Percentiles rank a stretch among this genome's conserved stretches.
Evolutionary conservation across 768 basidiomycete species (phyloP).

Genomic region (Pisolithus microcarpus): DNA sequence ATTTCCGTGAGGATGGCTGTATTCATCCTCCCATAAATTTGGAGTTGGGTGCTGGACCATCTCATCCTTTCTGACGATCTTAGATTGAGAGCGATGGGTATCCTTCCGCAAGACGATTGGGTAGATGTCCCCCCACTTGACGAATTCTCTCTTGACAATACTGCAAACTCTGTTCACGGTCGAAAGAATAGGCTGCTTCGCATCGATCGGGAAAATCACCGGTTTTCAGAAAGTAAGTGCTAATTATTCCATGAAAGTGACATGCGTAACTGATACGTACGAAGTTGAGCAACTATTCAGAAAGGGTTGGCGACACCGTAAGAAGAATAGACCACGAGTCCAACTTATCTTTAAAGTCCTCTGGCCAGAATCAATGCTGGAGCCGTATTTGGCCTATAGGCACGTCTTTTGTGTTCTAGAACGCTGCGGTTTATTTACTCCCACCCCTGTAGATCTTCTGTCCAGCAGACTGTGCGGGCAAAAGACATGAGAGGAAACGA

Average conservation of each 20-base stretch:
- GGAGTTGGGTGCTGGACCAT: not conserved
- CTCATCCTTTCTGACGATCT: not conserved
- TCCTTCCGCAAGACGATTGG: slow-evolving; percentile 19
- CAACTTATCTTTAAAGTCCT: slow-evolving; percentile 47
- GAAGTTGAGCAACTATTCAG: slow-evolving; percentile 45
- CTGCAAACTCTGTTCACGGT: slow-evolving; percentile 30
- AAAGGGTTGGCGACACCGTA: slow-evolving; percentile 50
- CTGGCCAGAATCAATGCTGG: slow-evolving; percentile 36
- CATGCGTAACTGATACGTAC: not conserved
- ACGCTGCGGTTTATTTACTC: slow-evolving; percentile 4
- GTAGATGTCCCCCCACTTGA: slow-evolving; percentile 24
- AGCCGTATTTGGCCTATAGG: slow-evolving; percentile 43
- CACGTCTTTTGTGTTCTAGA: slow-evolving; percentile 22
- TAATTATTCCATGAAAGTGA: not conserved
- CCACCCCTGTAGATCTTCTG: slow-evolving; percentile 13
- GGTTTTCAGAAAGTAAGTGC: slow-evolving; percentile 37
- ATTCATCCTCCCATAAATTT: slow-evolving; percentile 14
- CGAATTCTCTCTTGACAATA: slow-evolving; percentile 35
- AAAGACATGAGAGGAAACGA: slow-evolving; percentile 39
- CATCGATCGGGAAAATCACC: slow-evolving; percentile 29
- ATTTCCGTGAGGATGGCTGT: slow-evolving; percentile 15
- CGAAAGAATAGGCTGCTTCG: slow-evolving; percentile 37
- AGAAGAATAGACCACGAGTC: slow-evolving; percentile 43
- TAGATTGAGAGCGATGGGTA: slow-evolving; percentile 10
- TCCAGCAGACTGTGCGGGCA: slow-evolving; percentile 20